phyloP scores from a whole-genome alignment of 352 stramenopile genomes.

The Phytophthora cryptogea region DNA sequence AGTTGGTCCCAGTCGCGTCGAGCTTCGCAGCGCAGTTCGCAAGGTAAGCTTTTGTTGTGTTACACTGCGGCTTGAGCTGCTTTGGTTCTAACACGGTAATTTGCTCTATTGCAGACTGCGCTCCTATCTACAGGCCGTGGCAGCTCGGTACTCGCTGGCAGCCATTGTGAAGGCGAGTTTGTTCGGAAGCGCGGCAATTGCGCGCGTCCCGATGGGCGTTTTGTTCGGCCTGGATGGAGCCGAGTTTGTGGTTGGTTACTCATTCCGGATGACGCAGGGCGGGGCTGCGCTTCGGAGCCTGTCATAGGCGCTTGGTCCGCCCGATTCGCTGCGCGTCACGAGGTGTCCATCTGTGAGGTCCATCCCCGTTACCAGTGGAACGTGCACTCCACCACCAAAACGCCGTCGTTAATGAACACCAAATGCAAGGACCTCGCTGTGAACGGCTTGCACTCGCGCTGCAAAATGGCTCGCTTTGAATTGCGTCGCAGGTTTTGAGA shows the following conservation, averaged over 20 bases:
- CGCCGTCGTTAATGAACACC: not conserved
- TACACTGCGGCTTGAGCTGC: not conserved
- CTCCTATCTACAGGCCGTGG: constrained; percentile 23
- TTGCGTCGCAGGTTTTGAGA: not conserved
- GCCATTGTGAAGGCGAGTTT: constrained; percentile 32
- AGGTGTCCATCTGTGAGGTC: constrained; percentile 9
- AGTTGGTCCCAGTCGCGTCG: constrained; percentile 31
- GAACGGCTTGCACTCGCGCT: not conserved
- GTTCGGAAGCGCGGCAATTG: constrained; percentile 37
- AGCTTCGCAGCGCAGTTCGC: constrained; percentile 31
- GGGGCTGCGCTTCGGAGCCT: not conserved
- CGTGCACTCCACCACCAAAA: not conserved
- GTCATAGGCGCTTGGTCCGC: constrained; percentile 9
- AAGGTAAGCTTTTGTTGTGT: constrained; percentile 23
- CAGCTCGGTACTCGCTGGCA: constrained; percentile 31
- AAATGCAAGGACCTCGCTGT: not conserved
- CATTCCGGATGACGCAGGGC: constrained; percentile 14
- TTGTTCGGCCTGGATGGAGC: constrained; percentile 19
- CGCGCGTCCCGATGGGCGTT: constrained; percentile 25
- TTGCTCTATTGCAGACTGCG: constrained; percentile 19
- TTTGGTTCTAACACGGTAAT: not conserved
- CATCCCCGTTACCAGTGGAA: constrained; percentile 13
- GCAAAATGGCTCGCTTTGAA: not conserved
- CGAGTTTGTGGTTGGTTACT: not conserved
- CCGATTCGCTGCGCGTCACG: not conserved